Percentiles rank a stretch among this genome's conserved stretches.
phyloP scores from a whole-genome alignment of 768 basidiomycete species.

The Boletus bicolor region DNA sequence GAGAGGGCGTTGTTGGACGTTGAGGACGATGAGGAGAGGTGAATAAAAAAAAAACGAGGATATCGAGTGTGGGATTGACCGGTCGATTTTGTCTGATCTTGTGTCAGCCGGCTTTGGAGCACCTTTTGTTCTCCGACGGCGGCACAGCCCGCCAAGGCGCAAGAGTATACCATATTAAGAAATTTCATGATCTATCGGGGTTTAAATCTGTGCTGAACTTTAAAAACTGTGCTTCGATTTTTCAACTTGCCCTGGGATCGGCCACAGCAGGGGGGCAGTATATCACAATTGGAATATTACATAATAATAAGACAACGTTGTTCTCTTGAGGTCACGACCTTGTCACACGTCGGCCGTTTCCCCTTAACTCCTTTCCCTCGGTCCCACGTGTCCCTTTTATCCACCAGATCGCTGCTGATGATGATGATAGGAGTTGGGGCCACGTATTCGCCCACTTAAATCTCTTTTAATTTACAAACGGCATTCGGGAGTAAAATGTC shows the following conservation, averaged over 20 bases:
- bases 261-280: background rate
- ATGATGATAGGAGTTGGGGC: conserved; percentile 22
- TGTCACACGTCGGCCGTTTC: background rate
- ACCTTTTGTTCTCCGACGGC: conserved; percentile 33
- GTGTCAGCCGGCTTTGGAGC: conserved; percentile 31
- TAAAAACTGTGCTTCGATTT: conserved; percentile 2
- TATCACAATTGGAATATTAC: too few species aligned
- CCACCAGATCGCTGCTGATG: conserved; percentile 13
- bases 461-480: background rate
- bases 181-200: conserved; percentile 17
- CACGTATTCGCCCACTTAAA: background rate
- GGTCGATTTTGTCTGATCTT: conserved; percentile 28
- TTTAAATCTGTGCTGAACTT: conserved; percentile 30
- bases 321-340: conserved; percentile 16
- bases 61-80: conserved; percentile 28
- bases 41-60: conserved; percentile 22
- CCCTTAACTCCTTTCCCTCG: conserved; percentile 18
- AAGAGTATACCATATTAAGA: conserved; percentile 17
- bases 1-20: background rate
- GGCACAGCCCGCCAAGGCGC: conserved; percentile 30
- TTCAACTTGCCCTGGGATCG: background rate
- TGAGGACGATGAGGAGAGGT: background rate
- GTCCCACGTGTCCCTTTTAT: conserved; percentile 15
- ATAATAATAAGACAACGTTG: conserved; percentile 11
- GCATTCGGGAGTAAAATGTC: too few species aligned